Percentiles rank a stretch among this genome's conserved stretches.
These are phyloP conservation scores for Neohortaea acidophila DNA, from an alignment of 495 filamentous ascomycete genomes.

Conservation along the genomic window DNA sequence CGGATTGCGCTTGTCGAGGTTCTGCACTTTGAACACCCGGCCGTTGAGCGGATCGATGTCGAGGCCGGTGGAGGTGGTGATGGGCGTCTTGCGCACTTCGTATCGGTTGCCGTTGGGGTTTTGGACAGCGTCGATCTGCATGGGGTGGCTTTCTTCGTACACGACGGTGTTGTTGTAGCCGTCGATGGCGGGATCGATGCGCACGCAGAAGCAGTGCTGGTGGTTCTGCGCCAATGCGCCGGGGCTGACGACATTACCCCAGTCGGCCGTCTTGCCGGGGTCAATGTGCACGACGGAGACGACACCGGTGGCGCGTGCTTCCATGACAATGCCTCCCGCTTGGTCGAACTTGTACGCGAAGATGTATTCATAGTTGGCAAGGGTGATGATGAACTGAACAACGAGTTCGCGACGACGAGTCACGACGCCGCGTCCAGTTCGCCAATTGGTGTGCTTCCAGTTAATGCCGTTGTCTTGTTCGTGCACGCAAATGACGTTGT, in stretches of 20 bases:
- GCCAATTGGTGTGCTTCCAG: conserved; percentile 39
- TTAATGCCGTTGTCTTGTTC: conserved; percentile 24
- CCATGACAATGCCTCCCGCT: conserved; percentile 20
- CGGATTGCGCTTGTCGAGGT: conserved; percentile 24
- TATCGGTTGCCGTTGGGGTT: conserved; percentile 23
- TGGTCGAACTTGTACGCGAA: conserved; percentile 23
- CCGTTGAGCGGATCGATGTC: conserved; percentile 15
- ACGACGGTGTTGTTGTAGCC: conserved; percentile 36
- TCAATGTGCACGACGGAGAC: conserved; percentile 22
- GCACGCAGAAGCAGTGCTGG: conserved; percentile 40
- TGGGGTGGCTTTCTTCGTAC: conserved; percentile 29
- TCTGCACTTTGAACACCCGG: conserved; percentile 24
- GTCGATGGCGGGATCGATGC: conserved; percentile 41
- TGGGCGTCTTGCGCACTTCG: conserved; percentile 26
- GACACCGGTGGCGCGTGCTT: conserved; percentile 26
- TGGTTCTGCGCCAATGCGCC: conserved; percentile 27
- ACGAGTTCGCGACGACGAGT: conserved; percentile 22
- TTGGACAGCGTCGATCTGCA: conserved; percentile 20
- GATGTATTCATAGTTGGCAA: conserved; percentile 27
- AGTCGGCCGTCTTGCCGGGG: conserved; percentile 32
- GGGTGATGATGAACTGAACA: conserved; percentile 25
- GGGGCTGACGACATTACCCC: conserved; percentile 27
- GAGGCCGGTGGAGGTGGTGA: conserved; percentile 12
- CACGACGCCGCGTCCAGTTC: conserved; percentile 25
- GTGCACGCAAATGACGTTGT: conserved; percentile 24